These are phyloP conservation scores for Tylopilus cervinicoccineus DNA, from an alignment of 768 basidiomycete species.

Conservation along the genomic window DNA sequence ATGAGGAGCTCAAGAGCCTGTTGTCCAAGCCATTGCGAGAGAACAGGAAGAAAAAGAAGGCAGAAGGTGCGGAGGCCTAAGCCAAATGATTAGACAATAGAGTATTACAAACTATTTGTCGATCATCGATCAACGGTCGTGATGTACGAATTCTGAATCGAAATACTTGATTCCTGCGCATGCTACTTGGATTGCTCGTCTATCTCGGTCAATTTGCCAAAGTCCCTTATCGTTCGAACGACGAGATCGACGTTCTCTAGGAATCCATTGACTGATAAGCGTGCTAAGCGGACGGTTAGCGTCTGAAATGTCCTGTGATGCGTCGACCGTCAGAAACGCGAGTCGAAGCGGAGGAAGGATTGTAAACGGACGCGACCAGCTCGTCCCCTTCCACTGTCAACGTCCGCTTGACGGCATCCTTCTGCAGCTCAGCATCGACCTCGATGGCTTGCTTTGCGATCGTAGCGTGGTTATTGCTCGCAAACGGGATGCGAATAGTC, in stretches of 20 bases:
- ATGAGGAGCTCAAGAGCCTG: conserved; percentile 79
- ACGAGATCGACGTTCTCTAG: conserved; percentile 88
- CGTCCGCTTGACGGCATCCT: conserved; percentile 71
- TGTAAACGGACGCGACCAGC: conserved; percentile 66
- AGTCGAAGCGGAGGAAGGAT: not conserved
- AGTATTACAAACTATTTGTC: conserved; percentile 16
- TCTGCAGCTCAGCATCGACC: conserved; percentile 83
- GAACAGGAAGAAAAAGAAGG: conserved; percentile 89
- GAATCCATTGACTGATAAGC: conserved; percentile 81
- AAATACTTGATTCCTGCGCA: conserved; percentile 6
- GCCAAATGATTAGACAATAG: conserved; percentile 22
- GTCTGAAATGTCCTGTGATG: conserved; percentile 62
- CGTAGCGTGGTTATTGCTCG: conserved; percentile 64
- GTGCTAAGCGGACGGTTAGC: conserved; percentile 79
- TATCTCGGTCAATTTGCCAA: conserved; percentile 60
- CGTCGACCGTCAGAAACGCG: not conserved
- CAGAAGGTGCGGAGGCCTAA: conserved; percentile 44
- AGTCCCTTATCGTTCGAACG: conserved; percentile 75
- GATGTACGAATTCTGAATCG: conserved; percentile 13
- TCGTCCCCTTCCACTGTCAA: conserved; percentile 62
- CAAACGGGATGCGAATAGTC: conserved; percentile 75
- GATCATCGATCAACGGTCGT: conserved; percentile 13
- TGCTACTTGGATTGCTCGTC: conserved; percentile 1
- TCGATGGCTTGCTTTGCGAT: conserved; percentile 83
- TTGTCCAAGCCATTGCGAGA: conserved; percentile 79